phyloP scores from a whole-genome alignment of 1,139 yeast species.

The Entelexis paramagnoliae region DNA sequence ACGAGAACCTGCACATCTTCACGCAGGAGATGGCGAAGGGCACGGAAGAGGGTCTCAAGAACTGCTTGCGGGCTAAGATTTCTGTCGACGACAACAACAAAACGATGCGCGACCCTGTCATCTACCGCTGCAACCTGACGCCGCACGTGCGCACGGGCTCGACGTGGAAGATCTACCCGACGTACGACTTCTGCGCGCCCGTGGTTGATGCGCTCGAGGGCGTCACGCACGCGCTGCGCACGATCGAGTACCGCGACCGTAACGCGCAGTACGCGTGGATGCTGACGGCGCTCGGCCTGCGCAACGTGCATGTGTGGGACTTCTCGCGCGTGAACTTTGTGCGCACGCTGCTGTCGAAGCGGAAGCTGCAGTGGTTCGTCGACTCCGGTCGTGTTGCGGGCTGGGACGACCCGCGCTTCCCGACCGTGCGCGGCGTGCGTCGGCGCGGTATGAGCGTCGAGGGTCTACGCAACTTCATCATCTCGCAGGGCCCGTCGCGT shows the following conservation, averaged over 20 bases:
- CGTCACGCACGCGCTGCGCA: conserved; percentile 92
- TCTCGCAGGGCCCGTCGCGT: conserved; percentile 94
- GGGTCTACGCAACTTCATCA: conserved; percentile 83
- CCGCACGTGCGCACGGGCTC: conserved; percentile 96
- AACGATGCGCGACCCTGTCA: conserved; percentile 92
- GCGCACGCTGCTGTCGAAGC: conserved; percentile 85
- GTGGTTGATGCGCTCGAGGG: conserved; percentile 91
- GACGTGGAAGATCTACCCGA: conserved; percentile 90
- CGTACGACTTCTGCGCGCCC: conserved; percentile 97
- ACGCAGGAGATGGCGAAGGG: conserved; percentile 82
- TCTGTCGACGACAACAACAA: conserved; percentile 83
- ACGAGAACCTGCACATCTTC: conserved; percentile 77
- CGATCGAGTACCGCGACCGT: conserved; percentile 96
- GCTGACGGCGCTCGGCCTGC: conserved; percentile 62
- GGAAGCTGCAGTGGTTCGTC: conserved; percentile 97
- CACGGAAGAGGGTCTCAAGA: conserved; percentile 78
- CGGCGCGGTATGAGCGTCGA: conserved; percentile 99
- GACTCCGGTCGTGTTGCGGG: conserved; percentile 74
- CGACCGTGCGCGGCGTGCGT: conserved; percentile 96
- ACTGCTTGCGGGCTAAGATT: conserved; percentile 91
- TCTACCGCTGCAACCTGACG: conserved; percentile 88
- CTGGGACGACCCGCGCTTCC: conserved; percentile 99
- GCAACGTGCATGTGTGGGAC: conserved; percentile 95
- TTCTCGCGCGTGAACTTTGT: conserved; percentile 93
- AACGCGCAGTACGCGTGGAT: conserved; percentile 97